Percentiles rank a stretch among this genome's conserved stretches.
phyloP scores from a whole-genome alignment of 441 rosid genomes.

The Corymbia citriodora region DNA sequence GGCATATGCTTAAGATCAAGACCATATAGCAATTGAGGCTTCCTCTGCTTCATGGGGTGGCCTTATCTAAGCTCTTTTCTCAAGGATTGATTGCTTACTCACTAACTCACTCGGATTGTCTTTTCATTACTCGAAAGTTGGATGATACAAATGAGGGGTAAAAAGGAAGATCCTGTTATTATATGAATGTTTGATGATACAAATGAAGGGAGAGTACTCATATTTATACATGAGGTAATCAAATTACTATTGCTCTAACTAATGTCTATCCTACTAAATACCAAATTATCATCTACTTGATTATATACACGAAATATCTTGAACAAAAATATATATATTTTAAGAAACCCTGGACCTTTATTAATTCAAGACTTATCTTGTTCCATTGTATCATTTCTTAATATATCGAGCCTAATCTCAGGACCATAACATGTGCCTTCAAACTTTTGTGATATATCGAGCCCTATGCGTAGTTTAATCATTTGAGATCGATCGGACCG shows the following conservation, averaged over 20 bases:
- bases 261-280: not conserved
- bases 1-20: not conserved
- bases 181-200: accelerated
- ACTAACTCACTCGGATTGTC: too few relatives aligned
- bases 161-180: too few relatives aligned
- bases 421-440: accelerated
- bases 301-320: too few relatives aligned
- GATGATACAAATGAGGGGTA: too few relatives aligned
- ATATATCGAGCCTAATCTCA: too few relatives aligned
- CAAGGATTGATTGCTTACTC: not conserved
- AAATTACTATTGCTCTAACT: accelerated
- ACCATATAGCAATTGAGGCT: not conserved
- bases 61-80: not conserved
- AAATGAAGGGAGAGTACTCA: not conserved
- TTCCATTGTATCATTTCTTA: too few relatives aligned
- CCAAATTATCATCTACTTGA: too few relatives aligned
- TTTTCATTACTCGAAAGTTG: too few relatives aligned
- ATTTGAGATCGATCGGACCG: accelerated
- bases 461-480: not conserved
- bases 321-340: not conserved
- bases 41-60: not conserved
- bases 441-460: not conserved
- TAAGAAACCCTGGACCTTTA: too few relatives aligned
- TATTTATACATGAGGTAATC: not conserved
- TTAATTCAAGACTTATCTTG: not conserved